These are phyloP conservation scores for Maudiozyma serrabonitensis DNA, from an alignment of 805 yeast species.

Conservation along the genomic window DNA sequence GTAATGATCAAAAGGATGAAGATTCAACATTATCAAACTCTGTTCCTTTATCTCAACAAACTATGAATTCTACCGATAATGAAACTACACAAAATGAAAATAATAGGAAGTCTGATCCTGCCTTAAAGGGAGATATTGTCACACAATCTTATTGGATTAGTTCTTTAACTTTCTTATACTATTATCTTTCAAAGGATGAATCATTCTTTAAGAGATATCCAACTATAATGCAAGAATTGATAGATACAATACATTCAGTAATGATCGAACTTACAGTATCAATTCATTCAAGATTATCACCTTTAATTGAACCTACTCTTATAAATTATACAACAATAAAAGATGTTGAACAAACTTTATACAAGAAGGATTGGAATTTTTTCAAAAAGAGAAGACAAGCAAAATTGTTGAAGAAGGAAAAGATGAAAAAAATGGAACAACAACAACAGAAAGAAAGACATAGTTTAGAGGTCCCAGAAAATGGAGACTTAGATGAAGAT, in stretches of 20 bases:
- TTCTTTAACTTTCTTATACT: constrained; percentile 63
- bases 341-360: constrained; percentile 65
- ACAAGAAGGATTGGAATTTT: constrained; percentile 63
- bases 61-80: neutral
- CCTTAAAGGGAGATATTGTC: constrained; percentile 49
- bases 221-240: constrained; percentile 47
- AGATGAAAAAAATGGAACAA: constrained; percentile 6
- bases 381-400: constrained; percentile 36
- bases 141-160: constrained; percentile 82
- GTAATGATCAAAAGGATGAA: constrained; percentile 26
- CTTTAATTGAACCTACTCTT: constrained; percentile 53
- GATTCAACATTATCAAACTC: neutral
- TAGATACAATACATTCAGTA: constrained; percentile 47
- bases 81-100: neutral
- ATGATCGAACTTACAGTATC: constrained; percentile 59
- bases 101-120: neutral
- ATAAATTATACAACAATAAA: constrained; percentile 75
- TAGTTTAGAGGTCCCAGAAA: neutral
- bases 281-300: constrained; percentile 49
- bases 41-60: neutral
- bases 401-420: constrained; percentile 9
- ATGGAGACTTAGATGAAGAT: constrained; percentile 5
- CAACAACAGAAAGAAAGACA: constrained; percentile 6
- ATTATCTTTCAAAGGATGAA: constrained; percentile 64
- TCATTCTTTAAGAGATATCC: constrained; percentile 47